phyloP scores from a whole-genome alignment of 805 yeast genomes.

The Maudiozyma serrabonitensis region DNA sequence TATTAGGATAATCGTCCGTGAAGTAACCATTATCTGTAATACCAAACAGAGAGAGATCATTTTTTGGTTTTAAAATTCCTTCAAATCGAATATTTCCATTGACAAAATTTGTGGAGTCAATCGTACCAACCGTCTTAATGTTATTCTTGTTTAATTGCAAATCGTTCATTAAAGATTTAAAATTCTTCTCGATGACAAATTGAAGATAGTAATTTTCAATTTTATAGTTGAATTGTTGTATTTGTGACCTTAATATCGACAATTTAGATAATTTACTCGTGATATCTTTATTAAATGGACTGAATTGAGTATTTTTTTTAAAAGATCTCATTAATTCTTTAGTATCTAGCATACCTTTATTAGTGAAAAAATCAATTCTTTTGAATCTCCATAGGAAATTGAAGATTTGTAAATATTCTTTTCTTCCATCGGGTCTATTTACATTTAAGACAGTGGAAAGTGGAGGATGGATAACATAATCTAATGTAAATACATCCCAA shows the following conservation, averaged over 20 bases:
- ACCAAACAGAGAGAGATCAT: slow-evolving; percentile 9
- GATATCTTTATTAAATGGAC: slow-evolving; percentile 23
- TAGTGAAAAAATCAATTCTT: slow-evolving; percentile 47
- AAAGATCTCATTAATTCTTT: slow-evolving; percentile 27
- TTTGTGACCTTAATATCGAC: slow-evolving; percentile 26
- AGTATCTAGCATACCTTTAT: slow-evolving; percentile 37
- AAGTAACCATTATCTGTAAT: not conserved
- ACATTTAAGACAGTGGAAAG: slow-evolving; percentile 48
- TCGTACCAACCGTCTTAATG: slow-evolving; percentile 8
- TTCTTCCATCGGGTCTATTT: slow-evolving; percentile 34
- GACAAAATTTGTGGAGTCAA: slow-evolving; percentile 23
- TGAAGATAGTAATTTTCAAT: slow-evolving; percentile 26
- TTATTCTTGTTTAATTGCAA: slow-evolving; percentile 23
- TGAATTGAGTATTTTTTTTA: slow-evolving; percentile 10
- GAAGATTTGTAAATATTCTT: slow-evolving; percentile 69
- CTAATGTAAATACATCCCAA: slow-evolving; percentile 89
- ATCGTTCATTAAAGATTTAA: slow-evolving; percentile 26
- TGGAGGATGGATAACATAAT: slow-evolving; percentile 50
- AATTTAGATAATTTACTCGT: slow-evolving; percentile 22
- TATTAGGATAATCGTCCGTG: slow-evolving; percentile 19
- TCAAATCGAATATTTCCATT: slow-evolving; percentile 21
- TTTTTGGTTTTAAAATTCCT: slow-evolving; percentile 26
- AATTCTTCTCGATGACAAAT: slow-evolving; percentile 27
- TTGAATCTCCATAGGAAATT: slow-evolving; percentile 76
- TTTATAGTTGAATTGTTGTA: slow-evolving; percentile 27